Evolutionary conservation across 2,329 filamentous ascomycete species (phyloP).

Genomic region (Phaeosphaeriaceae sp.): DNA sequence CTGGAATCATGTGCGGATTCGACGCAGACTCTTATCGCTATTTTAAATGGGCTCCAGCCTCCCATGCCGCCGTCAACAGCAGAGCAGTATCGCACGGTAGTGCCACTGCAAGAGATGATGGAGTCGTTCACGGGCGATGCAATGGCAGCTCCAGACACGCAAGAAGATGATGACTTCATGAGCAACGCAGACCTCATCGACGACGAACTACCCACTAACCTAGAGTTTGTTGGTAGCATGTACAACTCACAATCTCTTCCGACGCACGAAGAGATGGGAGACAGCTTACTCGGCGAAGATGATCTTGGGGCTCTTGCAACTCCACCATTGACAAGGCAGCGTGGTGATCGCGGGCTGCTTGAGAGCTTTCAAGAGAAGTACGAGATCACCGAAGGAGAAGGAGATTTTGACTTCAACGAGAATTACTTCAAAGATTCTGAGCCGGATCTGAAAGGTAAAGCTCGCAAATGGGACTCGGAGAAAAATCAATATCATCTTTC

Average conservation of each 20-base stretch:
- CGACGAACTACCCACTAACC: conserved; percentile 50
- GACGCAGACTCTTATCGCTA: conserved; percentile 84
- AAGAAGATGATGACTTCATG: conserved; percentile 55
- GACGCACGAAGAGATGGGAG: conserved; percentile 51
- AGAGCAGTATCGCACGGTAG: conserved; percentile 84
- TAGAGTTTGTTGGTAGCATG: conserved; percentile 63
- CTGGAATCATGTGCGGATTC: conserved; percentile 97
- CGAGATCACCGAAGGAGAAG: conserved; percentile 62
- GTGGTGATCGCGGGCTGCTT: conserved; percentile 49
- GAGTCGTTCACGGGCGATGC: conserved; percentile 90
- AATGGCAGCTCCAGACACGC: conserved; percentile 68
- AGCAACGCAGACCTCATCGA: conserved; percentile 48
- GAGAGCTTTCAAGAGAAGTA: conserved; percentile 62
- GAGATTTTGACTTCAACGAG: conserved; percentile 75
- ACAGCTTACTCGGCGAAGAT: conserved; percentile 51
- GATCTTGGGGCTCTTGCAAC: conserved; percentile 45
- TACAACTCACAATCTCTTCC: conserved; percentile 55
- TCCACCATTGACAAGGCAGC: conserved; percentile 38
- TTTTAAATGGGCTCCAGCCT: conserved; percentile 81
- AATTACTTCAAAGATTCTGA: conserved; percentile 73
- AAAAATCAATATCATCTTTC: conserved; percentile 76
- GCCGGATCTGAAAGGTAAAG: conserved; percentile 67
- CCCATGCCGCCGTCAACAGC: conserved; percentile 83
- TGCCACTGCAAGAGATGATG: conserved; percentile 86
- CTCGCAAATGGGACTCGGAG: conserved; percentile 80